Conservation (phyloP, 202 grass and related monocot genomes). For the Setaria viridis region DNA sequence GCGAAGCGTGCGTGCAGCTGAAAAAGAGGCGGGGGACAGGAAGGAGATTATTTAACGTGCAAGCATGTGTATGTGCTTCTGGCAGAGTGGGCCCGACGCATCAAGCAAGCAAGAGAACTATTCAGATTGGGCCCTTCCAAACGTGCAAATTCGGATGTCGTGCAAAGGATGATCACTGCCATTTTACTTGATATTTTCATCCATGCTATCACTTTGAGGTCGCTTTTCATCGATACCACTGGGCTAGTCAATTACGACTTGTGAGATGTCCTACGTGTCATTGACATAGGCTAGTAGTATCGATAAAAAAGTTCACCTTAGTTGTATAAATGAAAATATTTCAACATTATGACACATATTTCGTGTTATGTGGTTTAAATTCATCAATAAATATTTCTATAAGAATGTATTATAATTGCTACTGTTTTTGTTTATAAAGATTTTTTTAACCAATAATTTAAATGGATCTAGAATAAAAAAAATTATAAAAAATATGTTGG, state of each 20-base stretch:
- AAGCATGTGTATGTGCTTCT: slow-evolving; percentile 49
- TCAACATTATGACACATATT: not conserved
- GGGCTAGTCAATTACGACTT: not conserved
- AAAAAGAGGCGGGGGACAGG: slow-evolving; percentile 40
- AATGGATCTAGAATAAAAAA: too few species aligned
- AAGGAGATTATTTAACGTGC: slow-evolving; percentile 45
- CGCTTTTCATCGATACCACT: not conserved
- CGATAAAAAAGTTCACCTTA: not conserved
- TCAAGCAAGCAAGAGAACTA: not conserved
- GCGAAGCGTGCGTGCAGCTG: slow-evolving; percentile 47
- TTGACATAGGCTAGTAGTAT: not conserved
- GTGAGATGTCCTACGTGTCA: not conserved
- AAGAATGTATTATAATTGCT: too few species aligned
- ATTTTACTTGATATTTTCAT: not conserved
- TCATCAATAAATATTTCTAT: too few species aligned
- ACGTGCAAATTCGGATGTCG: not conserved
- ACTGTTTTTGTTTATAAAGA: too few species aligned
- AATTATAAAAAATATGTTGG: too few species aligned
- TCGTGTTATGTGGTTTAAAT: not conserved
- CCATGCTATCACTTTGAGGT: not conserved
- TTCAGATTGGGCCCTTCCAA: not conserved
- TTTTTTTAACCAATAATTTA: too few species aligned
- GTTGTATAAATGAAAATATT: not conserved
- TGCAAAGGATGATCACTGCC: not conserved
- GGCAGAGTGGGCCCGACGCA: slow-evolving; percentile 28